A percentile compares a stretch with the other conserved stretches of the same genome.
Evolutionary conservation across 2,329 filamentous ascomycete genomes (phyloP).

Genomic region (Myrmaecium sp.): DNA sequence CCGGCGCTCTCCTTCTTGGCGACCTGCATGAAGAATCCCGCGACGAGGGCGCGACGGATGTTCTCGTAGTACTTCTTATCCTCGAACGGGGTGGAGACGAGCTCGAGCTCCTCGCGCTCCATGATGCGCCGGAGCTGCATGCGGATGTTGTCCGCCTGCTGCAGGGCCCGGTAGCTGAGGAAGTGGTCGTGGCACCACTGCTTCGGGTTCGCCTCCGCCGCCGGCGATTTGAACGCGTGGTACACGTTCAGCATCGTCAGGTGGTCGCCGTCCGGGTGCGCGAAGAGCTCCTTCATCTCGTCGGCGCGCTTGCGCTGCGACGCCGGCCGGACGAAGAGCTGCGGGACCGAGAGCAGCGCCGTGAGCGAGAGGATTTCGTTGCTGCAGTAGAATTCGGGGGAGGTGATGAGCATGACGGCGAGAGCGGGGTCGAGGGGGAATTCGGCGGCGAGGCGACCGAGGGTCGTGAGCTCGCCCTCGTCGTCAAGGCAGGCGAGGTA

Average conservation of each 20-base stretch:
- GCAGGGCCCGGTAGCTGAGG: constrained; percentile 71
- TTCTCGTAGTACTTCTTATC: constrained; percentile 98
- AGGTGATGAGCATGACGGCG: constrained; percentile 95
- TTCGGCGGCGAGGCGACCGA: constrained; percentile 79
- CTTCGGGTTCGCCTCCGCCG: constrained; percentile 55
- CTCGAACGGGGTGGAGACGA: constrained; percentile 77
- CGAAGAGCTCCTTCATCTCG: constrained; percentile 91
- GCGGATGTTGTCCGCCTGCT: constrained; percentile 88
- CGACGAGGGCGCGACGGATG: constrained; percentile 77
- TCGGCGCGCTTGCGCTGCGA: constrained; percentile 78
- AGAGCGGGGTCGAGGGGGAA: constrained; percentile 89
- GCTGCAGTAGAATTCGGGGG: constrained; percentile 95
- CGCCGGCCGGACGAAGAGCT: constrained; percentile 80
- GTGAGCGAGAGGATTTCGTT: constrained; percentile 96
- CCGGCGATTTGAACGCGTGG: constrained; percentile 77
- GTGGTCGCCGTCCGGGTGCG: constrained; percentile 86
- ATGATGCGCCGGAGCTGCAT: constrained; percentile 87
- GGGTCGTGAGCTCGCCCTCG: constrained; percentile 75
- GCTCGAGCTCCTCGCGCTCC: constrained; percentile 75
- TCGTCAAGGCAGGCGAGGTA: constrained; percentile 94
- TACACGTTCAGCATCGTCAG: constrained; percentile 94
- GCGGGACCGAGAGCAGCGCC: constrained; percentile 80
- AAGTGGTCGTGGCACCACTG: constrained; percentile 97
- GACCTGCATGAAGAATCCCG: constrained; percentile 99
- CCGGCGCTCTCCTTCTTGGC: constrained; percentile 79